Conservation (phyloP, 495 filamentous ascomycete species). For the Penicillium robsamsonii region DNA sequence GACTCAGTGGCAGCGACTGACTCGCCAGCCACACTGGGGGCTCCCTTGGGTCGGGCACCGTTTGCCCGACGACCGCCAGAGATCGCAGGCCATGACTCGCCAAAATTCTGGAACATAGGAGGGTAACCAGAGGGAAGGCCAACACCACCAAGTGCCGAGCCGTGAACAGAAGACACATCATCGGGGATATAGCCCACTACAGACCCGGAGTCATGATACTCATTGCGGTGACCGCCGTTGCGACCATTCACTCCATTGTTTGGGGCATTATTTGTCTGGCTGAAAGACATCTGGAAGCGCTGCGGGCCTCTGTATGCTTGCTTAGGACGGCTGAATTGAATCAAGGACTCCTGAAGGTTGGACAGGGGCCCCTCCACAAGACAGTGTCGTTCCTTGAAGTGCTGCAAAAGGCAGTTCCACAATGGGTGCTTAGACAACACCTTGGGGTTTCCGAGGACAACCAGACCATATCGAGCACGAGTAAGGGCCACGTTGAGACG, state of each 20-base stretch:
- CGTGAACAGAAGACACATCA: constrained; percentile 94
- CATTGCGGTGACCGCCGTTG: constrained; percentile 57
- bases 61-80: constrained; percentile 60
- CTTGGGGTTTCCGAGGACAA: constrained; percentile 97
- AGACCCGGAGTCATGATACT: constrained; percentile 82
- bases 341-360: constrained; percentile 88
- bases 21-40: constrained; percentile 81
- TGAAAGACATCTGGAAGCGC: constrained; percentile 81
- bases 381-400: constrained; percentile 97
- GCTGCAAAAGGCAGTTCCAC: constrained; percentile 93
- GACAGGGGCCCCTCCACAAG: constrained; percentile 95
- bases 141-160: constrained; percentile 82
- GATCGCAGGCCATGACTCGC: constrained; percentile 84
- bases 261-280: constrained; percentile 58
- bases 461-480: constrained; percentile 91
- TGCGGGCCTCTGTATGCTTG: constrained; percentile 88
- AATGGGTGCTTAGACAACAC: constrained; percentile 96
- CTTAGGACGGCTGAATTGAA: constrained; percentile 94
- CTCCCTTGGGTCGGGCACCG: constrained; percentile 59
- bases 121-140: constrained; percentile 80
- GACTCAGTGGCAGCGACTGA: constrained; percentile 87
- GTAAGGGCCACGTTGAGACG: constrained; percentile 99
- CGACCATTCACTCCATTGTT: constrained; percentile 49
- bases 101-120: constrained; percentile 92
- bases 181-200: constrained; percentile 94